These are phyloP conservation scores for Eimeria brunetti DNA, from an alignment of 169 alveolate genomes.

Conservation along the genomic window DNA sequence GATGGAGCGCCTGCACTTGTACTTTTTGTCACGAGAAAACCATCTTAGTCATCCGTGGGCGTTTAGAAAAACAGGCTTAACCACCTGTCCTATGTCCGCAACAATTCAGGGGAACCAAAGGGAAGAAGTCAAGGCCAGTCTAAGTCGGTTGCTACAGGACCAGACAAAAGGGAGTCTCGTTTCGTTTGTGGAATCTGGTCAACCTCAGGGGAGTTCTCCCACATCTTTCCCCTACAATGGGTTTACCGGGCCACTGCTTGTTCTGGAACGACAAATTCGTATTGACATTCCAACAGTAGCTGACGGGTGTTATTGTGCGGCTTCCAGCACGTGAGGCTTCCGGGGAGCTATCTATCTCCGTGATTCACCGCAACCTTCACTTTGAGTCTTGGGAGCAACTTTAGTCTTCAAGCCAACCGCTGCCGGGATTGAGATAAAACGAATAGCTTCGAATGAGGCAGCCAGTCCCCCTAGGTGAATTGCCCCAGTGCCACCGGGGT, in stretches of 20 bases:
- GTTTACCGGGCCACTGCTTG: not conserved
- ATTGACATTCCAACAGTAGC: constrained; percentile 10
- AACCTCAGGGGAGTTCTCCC: not conserved
- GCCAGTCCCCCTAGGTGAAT: not conserved
- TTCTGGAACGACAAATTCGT: constrained; percentile 9
- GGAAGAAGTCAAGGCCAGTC: not conserved
- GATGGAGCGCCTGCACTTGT: not conserved
- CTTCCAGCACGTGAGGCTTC: not conserved
- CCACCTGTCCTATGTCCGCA: not conserved
- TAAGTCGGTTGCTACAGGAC: not conserved
- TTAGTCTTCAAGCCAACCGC: not conserved
- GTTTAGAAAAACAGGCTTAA: not conserved
- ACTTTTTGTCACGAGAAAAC: not conserved
- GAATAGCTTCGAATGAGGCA: not conserved
- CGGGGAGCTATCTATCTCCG: not conserved
- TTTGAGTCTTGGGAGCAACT: not conserved
- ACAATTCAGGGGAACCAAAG: not conserved
- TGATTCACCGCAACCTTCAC: not conserved
- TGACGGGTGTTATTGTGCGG: not conserved
- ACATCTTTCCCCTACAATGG: not conserved
- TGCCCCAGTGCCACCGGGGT: not conserved
- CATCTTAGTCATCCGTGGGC: not conserved
- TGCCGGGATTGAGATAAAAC: not conserved
- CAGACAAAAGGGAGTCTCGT: not conserved
- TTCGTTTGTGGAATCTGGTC: not conserved